These are phyloP conservation scores for Cutaneotrichosporon daszewskae DNA, from an alignment of 1,284 basidiomycete species.

Conservation along the genomic window DNA sequence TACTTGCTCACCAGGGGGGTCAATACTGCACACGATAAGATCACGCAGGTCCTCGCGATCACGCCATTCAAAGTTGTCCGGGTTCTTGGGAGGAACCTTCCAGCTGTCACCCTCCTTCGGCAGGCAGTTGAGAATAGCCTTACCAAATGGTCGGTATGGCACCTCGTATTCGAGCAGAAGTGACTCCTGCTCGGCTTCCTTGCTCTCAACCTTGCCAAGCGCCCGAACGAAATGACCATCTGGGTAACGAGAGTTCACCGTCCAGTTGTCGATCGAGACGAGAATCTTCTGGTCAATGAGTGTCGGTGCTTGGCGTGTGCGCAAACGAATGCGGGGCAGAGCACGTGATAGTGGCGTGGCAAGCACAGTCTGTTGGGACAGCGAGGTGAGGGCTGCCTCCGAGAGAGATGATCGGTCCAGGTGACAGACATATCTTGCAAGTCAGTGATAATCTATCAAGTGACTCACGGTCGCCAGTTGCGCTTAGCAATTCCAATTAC, in stretches of 20 bases:
- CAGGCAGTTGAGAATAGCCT: constrained; percentile 85
- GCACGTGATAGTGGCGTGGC: constrained; percentile 88
- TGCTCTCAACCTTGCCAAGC: constrained; percentile 83
- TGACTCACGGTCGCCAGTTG: constrained; percentile 81
- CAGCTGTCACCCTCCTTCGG: constrained; percentile 85
- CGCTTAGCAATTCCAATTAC: constrained; percentile 90
- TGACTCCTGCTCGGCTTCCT: constrained; percentile 95
- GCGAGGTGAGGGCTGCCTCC: constrained; percentile 68
- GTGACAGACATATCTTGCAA: constrained; percentile 83
- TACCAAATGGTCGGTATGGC: constrained; percentile 92
- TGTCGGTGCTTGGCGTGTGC: constrained; percentile 85
- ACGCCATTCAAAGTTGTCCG: constrained; percentile 62
- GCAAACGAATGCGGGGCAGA: constrained; percentile 87
- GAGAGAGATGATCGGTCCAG: constrained; percentile 84
- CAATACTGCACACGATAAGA: constrained; percentile 89
- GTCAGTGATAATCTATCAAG: background rate
- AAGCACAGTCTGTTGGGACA: constrained; percentile 87
- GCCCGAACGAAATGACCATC: constrained; percentile 96
- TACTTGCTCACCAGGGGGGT: constrained; percentile 69
- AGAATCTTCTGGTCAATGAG: constrained; percentile 92
- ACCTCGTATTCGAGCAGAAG: constrained; percentile 92
- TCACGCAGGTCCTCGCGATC: constrained; percentile 83
- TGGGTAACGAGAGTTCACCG: constrained; percentile 78
- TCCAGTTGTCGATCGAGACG: constrained; percentile 92
- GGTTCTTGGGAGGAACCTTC: constrained; percentile 79